These are phyloP conservation scores for Emmonsiellopsis sp. DNA, from an alignment of 2,329 filamentous ascomycete genomes.

Conservation along the genomic window DNA sequence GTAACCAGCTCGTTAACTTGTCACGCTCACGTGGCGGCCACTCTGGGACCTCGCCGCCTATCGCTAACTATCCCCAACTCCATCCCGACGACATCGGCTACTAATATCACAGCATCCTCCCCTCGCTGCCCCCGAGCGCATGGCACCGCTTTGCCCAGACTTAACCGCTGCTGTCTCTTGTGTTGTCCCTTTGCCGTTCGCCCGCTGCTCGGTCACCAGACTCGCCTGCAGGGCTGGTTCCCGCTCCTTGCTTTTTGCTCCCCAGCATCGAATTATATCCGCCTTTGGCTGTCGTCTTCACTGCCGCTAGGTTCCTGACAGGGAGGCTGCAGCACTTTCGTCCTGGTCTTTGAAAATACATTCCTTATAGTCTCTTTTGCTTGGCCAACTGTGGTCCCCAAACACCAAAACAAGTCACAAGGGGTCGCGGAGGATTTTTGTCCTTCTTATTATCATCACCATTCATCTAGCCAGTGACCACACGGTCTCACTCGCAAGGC, in stretches of 20 bases:
- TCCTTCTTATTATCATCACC: not conserved
- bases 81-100: not conserved
- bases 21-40: not conserved
- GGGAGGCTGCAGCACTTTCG: not conserved
- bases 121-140: not conserved
- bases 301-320: not conserved
- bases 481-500: not conserved
- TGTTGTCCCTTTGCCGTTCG: constrained; percentile 7
- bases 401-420: no score
- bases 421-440: no score
- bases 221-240: not conserved
- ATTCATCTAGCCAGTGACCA: not conserved
- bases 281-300: not conserved
- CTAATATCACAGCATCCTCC: not conserved
- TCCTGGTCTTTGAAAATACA: not conserved
- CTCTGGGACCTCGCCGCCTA: not conserved
- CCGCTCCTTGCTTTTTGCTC: not conserved
- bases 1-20: not conserved
- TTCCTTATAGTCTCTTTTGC: not conserved
- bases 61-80: not conserved
- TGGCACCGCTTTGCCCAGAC: not conserved
- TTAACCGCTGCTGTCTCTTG: constrained; percentile 4
- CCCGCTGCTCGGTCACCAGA: constrained; percentile 7
- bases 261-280: not conserved
- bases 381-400: no score